Base-by-base conservation (phyloP, 2,329 filamentous ascomycete species). In the Fusarium xylarioides region DNA sequence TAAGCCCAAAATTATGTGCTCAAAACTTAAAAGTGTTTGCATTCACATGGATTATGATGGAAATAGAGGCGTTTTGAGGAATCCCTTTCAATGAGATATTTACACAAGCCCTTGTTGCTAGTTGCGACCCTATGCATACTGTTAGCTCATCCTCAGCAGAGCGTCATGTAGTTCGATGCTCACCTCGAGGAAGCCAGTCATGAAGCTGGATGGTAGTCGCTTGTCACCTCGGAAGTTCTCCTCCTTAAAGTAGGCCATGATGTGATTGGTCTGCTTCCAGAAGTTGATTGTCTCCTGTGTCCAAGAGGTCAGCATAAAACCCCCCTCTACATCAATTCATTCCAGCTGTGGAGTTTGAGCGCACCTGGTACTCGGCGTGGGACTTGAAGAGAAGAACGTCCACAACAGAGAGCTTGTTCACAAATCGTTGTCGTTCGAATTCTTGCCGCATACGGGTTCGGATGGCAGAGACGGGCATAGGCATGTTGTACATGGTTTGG, bases 241-340 rank as follows among this genome's bases (percentile, higher is more conserved):
- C 78, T 91, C 89, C 81, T 95, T 91, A 89, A 98, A 99, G 85
- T 97, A 99, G 79, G 96, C 95, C 89, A 99, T 94, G 77, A 99
- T 89, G 83, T 99, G 96, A 73, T 93, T 93, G 71, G 95, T 88
- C 85, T 99, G 96, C 85, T 98, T 97, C 96, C 96, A 99, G 88
- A 93, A 99, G 86, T 99, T 99, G 88, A 99, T 91, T 60, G 93
- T 99, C 88, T 99, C 96, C 95, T 98, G 77, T 60, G 55, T 52
- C 66, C 63, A 42, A 52, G 38, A 44, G 30, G 63, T 77, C 58
- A 77, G 70, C 52, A 65, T 55, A 43, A 38, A 21, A 35, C 16
- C 42, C 55, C 34, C 26, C 52, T 28, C 49, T 50, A 40, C 14
- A 57, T 38, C 21, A 57, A 38, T 60, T 88, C 50, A 92, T 97